phyloP scores from a whole-genome alignment of 371 early-diverging fungal species.

The Vittaforma corneae region DNA sequence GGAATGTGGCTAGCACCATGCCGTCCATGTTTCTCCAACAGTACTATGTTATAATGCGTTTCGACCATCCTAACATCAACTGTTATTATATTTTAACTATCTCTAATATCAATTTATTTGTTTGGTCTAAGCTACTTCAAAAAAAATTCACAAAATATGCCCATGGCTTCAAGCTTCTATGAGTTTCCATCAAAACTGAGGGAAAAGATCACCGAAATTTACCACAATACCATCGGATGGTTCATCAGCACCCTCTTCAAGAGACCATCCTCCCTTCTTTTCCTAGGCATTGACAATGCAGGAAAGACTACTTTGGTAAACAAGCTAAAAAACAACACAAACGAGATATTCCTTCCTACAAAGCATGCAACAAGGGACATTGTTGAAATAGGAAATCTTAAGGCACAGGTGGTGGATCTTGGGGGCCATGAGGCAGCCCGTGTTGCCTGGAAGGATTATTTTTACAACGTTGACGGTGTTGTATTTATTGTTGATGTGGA shows the following conservation, averaged over 20 bases:
- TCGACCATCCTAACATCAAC: too few species aligned
- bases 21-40: too few species aligned
- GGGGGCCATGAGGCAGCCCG: slow-evolving; percentile 58
- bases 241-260: slow-evolving; percentile 47
- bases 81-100: too few species aligned
- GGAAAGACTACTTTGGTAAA: slow-evolving; percentile 97
- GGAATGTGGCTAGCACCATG: too few species aligned
- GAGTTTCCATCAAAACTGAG: not conserved
- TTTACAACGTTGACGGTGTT: slow-evolving; percentile 56
- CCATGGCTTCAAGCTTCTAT: not conserved
- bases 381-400: slow-evolving; percentile 58
- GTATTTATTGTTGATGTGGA: slow-evolving; percentile 58
- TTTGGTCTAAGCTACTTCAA: too few species aligned
- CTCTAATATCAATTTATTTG: too few species aligned
- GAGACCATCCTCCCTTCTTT: slow-evolving; percentile 91
- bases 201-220: slow-evolving; percentile 20
- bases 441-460: slow-evolving; percentile 57
- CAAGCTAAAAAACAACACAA: slow-evolving; percentile 92
- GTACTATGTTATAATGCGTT: too few species aligned
- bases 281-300: slow-evolving; percentile 97
- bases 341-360: slow-evolving; percentile 86
- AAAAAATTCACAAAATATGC: too few species aligned
- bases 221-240: slow-evolving; percentile 36
- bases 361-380: slow-evolving; percentile 63
- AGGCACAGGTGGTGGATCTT: slow-evolving; percentile 52